Evolutionary conservation across 441 rosid species (phyloP).

Genomic region (Codiaeum variegatum): DNA sequence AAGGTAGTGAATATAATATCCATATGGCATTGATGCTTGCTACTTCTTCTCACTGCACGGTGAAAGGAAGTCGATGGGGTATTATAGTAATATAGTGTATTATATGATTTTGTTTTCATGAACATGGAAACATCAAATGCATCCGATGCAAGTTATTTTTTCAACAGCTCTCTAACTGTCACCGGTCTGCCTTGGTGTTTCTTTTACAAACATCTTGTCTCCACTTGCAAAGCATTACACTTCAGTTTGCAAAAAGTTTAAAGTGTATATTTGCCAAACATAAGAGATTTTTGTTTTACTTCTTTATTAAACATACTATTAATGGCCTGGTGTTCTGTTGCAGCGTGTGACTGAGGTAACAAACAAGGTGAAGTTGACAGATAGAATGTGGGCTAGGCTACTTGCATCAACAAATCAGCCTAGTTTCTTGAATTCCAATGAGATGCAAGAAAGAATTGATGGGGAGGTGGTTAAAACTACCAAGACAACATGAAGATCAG

Average conservation of each 20-base stretch:
- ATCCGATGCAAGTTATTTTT: not conserved
- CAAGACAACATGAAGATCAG: constrained; percentile 35
- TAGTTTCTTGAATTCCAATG: constrained; percentile 53
- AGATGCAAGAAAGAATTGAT: constrained; percentile 32
- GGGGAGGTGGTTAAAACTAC: constrained; percentile 34
- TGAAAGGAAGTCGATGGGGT: not conserved
- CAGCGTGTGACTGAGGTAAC: constrained; percentile 70
- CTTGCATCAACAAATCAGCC: constrained; percentile 78
- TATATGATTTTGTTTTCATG: not conserved
- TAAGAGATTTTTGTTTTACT: not conserved
- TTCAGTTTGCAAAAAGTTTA: not conserved
- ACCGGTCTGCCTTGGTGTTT: not conserved
- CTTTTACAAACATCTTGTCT: not conserved
- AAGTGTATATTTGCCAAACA: not conserved
- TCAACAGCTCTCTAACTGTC: not conserved
- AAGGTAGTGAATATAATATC: not conserved
- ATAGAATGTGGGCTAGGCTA: constrained; percentile 88
- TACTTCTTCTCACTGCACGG: not conserved
- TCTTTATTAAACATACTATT: not conserved
- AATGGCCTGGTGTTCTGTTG: constrained; percentile 16
- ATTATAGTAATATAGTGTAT: too few species aligned
- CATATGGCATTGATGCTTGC: not conserved
- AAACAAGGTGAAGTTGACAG: constrained; percentile 70
- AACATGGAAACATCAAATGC: not conserved
- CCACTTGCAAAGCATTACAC: not conserved